Base-by-base conservation (phyloP, 345 rosid species). In the Euphorbia tirucalli region DNA sequence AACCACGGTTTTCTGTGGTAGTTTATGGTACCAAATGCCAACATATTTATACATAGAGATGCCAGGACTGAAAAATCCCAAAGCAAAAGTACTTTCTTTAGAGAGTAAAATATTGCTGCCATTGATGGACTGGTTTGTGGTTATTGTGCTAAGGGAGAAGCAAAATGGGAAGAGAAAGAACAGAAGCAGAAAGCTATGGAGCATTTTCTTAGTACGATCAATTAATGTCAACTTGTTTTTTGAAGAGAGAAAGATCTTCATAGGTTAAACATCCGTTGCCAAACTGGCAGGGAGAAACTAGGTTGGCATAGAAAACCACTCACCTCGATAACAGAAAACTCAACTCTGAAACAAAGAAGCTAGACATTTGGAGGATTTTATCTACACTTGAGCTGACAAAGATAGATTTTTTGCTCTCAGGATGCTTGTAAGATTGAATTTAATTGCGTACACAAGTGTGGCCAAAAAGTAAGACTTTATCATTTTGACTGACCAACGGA, bases 11-110 rank as follows among this genome's bases (percentile, higher is more conserved):
- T 58, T 46, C 5, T 39, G 54, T 8, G 65, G 59, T 39, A 69
- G 54, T 21, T 15, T 22, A 25, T 58, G 8, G 22, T 69, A 69
- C 73, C 73, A 57, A 35, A 56, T 69, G 3, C 72, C 72, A 24
- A 69, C 4, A 35, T 69, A 69, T 19, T 50, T 24, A 19, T 27
- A 30, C 11, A n/a, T 54, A 14, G 72, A 55, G 61, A 52, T 56
- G 8, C 48, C n/a, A 8, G n/a, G 48, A 46, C 61, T 52, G 49
- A 68, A 68, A 61, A 68, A 55, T 22, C 72, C 72, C 25, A 30
- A 32, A 37, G 71, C 16, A n/a, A 48, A 50, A 32, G 6, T 49
- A 27, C 25, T 15, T 66, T 35, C 61, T 4, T 22, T 68, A 1
- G 71, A 68, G 30, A 68, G 19, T n/a, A 68, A 16, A 50, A 31